phyloP scores from a whole-genome alignment of 1,284 basidiomycete genomes.

The Irpex sp. region DNA sequence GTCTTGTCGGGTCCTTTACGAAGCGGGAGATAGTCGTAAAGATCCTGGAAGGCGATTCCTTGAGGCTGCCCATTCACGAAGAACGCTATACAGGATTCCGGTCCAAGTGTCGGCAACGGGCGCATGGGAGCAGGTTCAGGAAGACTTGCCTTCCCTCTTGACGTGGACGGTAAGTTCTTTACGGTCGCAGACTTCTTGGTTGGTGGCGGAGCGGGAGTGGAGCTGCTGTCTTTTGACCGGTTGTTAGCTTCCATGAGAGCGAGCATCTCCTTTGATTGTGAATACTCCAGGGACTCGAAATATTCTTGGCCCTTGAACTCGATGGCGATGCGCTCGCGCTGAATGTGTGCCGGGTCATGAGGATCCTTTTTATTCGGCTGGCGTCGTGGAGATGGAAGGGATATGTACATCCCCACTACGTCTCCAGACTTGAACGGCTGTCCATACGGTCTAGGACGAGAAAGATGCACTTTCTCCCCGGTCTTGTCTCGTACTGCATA shows the following conservation, averaged over 20 bases:
- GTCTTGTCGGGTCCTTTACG: conserved; percentile 55
- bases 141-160: conserved; percentile 21
- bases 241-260: conserved; percentile 62
- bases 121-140: conserved; percentile 47
- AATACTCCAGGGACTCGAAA: conserved; percentile 93
- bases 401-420: conserved; percentile 91
- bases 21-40: conserved; percentile 93
- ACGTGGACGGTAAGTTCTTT: conserved; percentile 51
- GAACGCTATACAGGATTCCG: conserved; percentile 80
- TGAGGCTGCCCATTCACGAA: conserved; percentile 91
- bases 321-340: conserved; percentile 87
- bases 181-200: conserved; percentile 65
- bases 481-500: conserved; percentile 91
- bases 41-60: conserved; percentile 81
- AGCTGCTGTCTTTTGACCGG: conserved; percentile 48
- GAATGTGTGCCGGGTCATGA: conserved; percentile 73
- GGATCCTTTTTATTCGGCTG: conserved; percentile 53
- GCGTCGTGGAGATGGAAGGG: conserved; percentile 64
- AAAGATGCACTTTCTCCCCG: conserved; percentile 87
- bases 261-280: conserved; percentile 92
- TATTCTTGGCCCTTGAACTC: conserved; percentile 96
- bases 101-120: conserved; percentile 63
- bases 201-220: conserved; percentile 53
- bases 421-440: conserved; percentile 78
- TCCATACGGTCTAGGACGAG: conserved; percentile 79